Conservation (phyloP, 257 asterid species). For the Galeopsis tetrahit region DNA sequence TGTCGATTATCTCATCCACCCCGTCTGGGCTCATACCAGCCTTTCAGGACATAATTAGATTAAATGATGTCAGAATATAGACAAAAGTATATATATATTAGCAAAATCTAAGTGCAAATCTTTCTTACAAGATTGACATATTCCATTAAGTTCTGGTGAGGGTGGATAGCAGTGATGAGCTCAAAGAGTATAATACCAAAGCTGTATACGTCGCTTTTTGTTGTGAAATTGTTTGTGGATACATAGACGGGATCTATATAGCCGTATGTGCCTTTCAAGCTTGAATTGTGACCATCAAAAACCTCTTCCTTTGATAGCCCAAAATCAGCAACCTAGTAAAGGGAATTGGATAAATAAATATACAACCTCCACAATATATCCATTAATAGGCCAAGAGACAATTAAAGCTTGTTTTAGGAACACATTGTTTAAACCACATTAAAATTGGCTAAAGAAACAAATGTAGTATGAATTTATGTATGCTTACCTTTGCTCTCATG, state of each 20-base stretch:
- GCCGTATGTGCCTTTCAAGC: slow-evolving; percentile 95
- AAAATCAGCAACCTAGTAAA: slow-evolving; percentile 90
- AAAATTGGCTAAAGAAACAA: not conserved
- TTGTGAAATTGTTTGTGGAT: slow-evolving; percentile 80
- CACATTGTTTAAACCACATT: no score
- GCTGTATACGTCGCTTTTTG: slow-evolving; percentile 91
- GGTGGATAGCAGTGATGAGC: slow-evolving; percentile 97
- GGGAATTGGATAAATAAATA: slow-evolving; percentile 28
- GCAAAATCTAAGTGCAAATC: slow-evolving; percentile 26
- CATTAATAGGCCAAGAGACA: not conserved
- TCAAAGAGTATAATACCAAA: slow-evolving; percentile 95
- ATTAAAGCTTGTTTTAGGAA: not conserved
- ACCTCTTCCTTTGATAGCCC: slow-evolving; percentile 96
- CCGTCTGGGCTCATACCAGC: slow-evolving; percentile 93
- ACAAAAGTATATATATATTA: not conserved
- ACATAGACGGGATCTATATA: slow-evolving; percentile 90
- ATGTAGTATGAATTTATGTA: not conserved
- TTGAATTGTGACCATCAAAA: slow-evolving; percentile 74
- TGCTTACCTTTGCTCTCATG: slow-evolving; percentile 87
- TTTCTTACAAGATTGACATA: slow-evolving; percentile 92
- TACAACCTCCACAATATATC: slow-evolving; percentile 11
- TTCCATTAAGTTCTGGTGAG: slow-evolving; percentile 94
- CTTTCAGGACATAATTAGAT: slow-evolving; percentile 44
- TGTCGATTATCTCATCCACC: slow-evolving; percentile 86
- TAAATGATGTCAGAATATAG: not conserved